Base-by-base conservation (phyloP, 257 asterid genomes). In the Ilex aquifolium region DNA sequence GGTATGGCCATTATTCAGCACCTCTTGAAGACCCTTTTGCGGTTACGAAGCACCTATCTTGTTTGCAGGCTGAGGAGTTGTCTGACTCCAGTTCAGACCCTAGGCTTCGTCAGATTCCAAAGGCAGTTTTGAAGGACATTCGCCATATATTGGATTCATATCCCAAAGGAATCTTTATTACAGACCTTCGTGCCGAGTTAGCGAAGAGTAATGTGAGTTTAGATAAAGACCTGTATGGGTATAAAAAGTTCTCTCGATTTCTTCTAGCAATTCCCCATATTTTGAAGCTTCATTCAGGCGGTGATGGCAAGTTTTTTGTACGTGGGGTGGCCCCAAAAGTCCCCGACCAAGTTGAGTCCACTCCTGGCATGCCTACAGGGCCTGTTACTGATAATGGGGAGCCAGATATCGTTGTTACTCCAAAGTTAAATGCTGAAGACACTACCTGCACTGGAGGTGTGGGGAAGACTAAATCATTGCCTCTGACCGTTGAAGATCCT, bases 21-120 rank as follows among this genome's bases (percentile, higher is more conserved):
- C 89, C 96, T 57, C 88, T 85, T 50, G 88, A 83, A 77, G 86
- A 85, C 57, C 94, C 97, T 32, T 89, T 81, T 77, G 76, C 82
- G 65, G 72, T 65, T 57, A 58, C 55, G 13, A 93, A 76, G 59
- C 90, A 75, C 66, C 32, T 83, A 51, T 49, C 76, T 0, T 71
- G 68, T 63, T 67, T 63, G 44, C 67, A 52, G 42, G 67, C 68
- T 50, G 82, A 79, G 9, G 73, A 78, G 48, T 49, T 70, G 31
- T 61, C 80, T 57, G 85, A 80, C 60, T 55, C 70, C 69, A 73
- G 66, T 48, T 31, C 74, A n/a, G 92, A 80, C 30, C 31, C 75
- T 59, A 88, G 77, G 62, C 44, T 50, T 50, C 82, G 82, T 21
- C 84, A 83, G 12, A 85, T 89, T 65, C 97, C 97, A 30, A 80